Base-by-base conservation (phyloP, 1,139 yeast genomes). In the Suhomyces chickasaworum region DNA sequence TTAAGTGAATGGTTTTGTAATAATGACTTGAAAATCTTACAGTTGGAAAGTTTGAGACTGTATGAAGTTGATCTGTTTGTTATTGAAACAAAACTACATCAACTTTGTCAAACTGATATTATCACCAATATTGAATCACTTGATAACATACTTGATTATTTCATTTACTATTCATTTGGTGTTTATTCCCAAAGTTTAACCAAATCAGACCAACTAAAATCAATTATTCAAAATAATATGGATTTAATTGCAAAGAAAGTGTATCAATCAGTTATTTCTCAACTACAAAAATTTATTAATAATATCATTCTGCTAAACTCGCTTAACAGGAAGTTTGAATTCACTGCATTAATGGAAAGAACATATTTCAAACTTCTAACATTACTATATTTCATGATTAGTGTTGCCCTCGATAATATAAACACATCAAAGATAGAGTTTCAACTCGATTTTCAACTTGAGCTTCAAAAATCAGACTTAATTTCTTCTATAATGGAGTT, bases 1-100 rank as follows among this genome's bases (percentile, higher is more conserved):
- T 51, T 85, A 17, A 70, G 74, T 35, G 85, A 83, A 42, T 86
- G 95, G 95, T 86, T 86, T 55, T 70, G 79, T 5, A 58, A 59
- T 36, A 64, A 71, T 39, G 93, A 86, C 58, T 69, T 46, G 23
- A 22, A 49, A 73, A 45, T 64, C 15, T 50, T 51, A 20, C 45
- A 45, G 5, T 42, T 44, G 13, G 42, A 25, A 7, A 37, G 36
- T 5, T 25, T 45, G 17, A 37, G 16, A 16, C 6, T n/a, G 7
- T 3, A 21, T 12, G 34, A 10, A 8, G 16, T 27, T 1, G 20
- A 34, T 1, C 35, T 23, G 10, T n/a, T 12, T 10, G 15, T n/a
- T 12, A 20, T 25, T 34, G 16, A 41, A 6, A 15, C n/a, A 4
- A 15, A 10, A 12, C 12, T 39, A 3, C 12, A 13, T 8, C 10